These are phyloP conservation scores for Phytophthora crassamura DNA, from an alignment of 352 stramenopile genomes.

Conservation along the genomic window DNA sequence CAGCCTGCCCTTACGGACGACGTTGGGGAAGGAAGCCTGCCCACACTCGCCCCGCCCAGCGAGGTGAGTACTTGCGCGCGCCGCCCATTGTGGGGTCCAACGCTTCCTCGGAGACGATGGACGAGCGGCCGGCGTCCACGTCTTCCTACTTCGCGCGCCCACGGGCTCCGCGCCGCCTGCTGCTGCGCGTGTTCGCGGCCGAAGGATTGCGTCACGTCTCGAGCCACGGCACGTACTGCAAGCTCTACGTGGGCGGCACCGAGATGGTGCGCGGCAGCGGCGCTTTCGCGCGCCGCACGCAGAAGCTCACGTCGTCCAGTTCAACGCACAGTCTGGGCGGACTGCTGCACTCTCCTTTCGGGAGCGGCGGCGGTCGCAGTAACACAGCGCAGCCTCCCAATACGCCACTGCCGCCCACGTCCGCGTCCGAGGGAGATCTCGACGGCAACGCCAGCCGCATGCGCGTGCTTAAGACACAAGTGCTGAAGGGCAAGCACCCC, in stretches of 20 bases:
- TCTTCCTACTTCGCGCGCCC: slow-evolving; percentile 44
- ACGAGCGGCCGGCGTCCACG: slow-evolving; percentile 42
- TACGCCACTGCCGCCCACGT: slow-evolving; percentile 18
- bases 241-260: slow-evolving; percentile 62
- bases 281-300: slow-evolving; percentile 46
- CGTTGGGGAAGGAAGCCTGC: slow-evolving; percentile 17
- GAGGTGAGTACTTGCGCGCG: slow-evolving; percentile 11
- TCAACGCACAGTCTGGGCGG: slow-evolving; percentile 37
- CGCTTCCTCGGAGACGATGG: slow-evolving; percentile 30
- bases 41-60: slow-evolving; percentile 23
- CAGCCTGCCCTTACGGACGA: slow-evolving; percentile 9
- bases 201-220: slow-evolving; percentile 69
- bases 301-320: slow-evolving; percentile 33
- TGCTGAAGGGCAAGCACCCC: slow-evolving; percentile 58
- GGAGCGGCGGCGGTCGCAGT: slow-evolving; percentile 14
- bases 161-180: slow-evolving; percentile 41
- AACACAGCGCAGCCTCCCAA: slow-evolving; percentile 14
- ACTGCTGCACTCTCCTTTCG: slow-evolving; percentile 29
- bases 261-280: slow-evolving; percentile 55
- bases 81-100: slow-evolving; percentile 22
- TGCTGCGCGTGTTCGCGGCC: slow-evolving; percentile 72
- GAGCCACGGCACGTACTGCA: slow-evolving; percentile 78
- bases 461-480: slow-evolving; percentile 68
- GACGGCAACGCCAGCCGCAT: slow-evolving; percentile 19
- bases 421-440: slow-evolving; percentile 31